Evolutionary conservation across 805 yeast species (phyloP), one percentile per base, ranked within the genome.

Genomic region (Myxozyma geophila): DNA sequence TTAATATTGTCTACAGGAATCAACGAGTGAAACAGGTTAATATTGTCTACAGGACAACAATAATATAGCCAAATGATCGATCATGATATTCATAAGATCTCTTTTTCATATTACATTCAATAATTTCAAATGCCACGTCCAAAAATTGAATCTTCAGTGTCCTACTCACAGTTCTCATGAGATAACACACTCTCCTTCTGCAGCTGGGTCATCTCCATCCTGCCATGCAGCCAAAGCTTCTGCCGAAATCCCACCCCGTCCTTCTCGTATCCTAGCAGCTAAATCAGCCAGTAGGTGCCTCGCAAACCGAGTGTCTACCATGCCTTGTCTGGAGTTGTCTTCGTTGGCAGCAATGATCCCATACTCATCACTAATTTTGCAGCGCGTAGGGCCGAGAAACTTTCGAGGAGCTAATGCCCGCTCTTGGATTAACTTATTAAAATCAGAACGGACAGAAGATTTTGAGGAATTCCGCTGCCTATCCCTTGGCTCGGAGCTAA

Each of bases 331-430:
- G 12, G 62, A 52, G 23, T 15, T 44, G 33, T 55, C 53, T 41
- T 61, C 66, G 23, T 66, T 66, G 9, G 54, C 36, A 2, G 60
- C 63, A n/a, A 60, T 43, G 28, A 66, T 64, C 15, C 46, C 50
- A 15, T 41, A 58, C 17, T 59, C 60, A 17, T 60, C 54, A 15
- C 15, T 7, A n/a, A 61, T 21, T 33, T 58, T 49, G 19, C 48
- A 37, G n/a, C 63, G 55, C 12, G 62, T 40, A 8, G 64, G 64
- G n/a, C 67, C 67, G 21, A 63, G 59, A 40, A 55, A 56, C 39
- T 51, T 51, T 9, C 67, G 60, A 7, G 64, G 63, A 15, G 67
- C 63, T 9, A 56, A 21, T 10, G 39, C 17, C 19, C 58, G 49
- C 49, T 59, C 66, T 35, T 47, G 58, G 35, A 54, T 19, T 17